Conservation (phyloP, 768 basidiomycete species). For the Phylloporus rhodoxanthus region DNA sequence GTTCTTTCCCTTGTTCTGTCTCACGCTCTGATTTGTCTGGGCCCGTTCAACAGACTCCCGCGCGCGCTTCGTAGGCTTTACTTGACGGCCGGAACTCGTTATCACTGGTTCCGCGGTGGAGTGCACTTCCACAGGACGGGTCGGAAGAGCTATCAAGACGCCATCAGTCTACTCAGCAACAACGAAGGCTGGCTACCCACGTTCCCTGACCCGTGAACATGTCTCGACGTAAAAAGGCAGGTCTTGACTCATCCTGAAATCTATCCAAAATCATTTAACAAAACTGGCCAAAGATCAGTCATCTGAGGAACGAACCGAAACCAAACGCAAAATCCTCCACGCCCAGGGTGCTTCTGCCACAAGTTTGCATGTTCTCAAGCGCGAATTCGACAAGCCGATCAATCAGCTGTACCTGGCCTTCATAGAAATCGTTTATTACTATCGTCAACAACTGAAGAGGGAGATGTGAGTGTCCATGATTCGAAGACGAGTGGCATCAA, state of each 20-base stretch:
- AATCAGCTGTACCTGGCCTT: conserved; percentile 25
- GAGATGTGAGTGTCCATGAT: not conserved
- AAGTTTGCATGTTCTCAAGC: conserved; percentile 19
- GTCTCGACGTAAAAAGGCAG: conserved; percentile 26
- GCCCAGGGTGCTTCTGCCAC: conserved; percentile 12
- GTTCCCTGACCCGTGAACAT: conserved; percentile 21
- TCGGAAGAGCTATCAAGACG: conserved; percentile 8
- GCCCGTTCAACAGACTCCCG: conserved; percentile 7
- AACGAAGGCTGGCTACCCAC: conserved; percentile 11
- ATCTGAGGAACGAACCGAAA: conserved; percentile 19
- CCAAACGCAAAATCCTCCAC: conserved; percentile 27
- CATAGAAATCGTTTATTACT: conserved; percentile 28
- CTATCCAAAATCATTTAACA: conserved; percentile 7
- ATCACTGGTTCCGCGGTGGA: conserved; percentile 7
- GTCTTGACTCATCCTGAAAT: conserved; percentile 29
- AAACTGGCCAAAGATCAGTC: not conserved
- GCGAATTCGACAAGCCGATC: conserved; percentile 24
- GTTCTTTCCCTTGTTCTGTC: conserved; percentile 4
- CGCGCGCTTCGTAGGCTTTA: conserved; percentile 18
- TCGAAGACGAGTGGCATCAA: not conserved
- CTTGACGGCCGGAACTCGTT: conserved; percentile 23
- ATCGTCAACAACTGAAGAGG: conserved; percentile 23
- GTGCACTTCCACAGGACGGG: conserved; percentile 2
- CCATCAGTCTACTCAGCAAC: conserved; percentile 4
- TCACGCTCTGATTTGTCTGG: not conserved